Base-by-base conservation (phyloP, 257 asterid genomes). In the Ilex asprella region DNA sequence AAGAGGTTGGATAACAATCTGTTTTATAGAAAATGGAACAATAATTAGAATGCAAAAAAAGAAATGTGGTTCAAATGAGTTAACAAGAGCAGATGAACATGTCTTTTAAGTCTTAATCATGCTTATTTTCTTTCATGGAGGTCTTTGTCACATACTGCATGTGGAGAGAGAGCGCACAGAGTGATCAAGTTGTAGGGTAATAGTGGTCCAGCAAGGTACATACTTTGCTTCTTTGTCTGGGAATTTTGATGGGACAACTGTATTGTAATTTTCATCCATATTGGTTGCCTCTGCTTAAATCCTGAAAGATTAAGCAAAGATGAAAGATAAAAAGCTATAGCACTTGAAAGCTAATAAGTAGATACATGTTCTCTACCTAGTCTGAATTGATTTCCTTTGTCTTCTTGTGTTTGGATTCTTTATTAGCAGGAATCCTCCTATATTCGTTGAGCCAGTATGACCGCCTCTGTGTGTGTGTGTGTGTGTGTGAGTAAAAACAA, bases 311-410 rank as follows among this genome's bases (percentile, higher is more conserved):
- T 47, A 55, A 30, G 57, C 73, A 73, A 70, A 62, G 61, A 11
- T 10, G 43, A 66, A 58, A 57, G 63, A 55, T 39, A 60, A 31
- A 63, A 60, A 59, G 35, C 13, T 16, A 56, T 16, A 56, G 15
- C 32, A 67, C 56, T 32, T 59, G 46, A 70, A 59, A 72, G 74
- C 61, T 59, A 62, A 54, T 59, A 62, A 54, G 64, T 52, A 61
- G 64, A 69, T 56, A 56, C 67, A 70, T 76, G 70, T 70, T 74
- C 78, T 63, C 59, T 60, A n/a, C 57, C 47, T 46, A 15, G 56
- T 3, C 5, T 59, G 69, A 68, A 35, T 55, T 61, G 51, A 66
- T 68, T 80, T 60, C 13, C 43, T 73, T 76, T 87, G 90, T 81
- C 83, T 59, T 67, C 56, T 70, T 61, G 53, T 77, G 54, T 67